Base-by-base conservation (phyloP, 192 early-diverging fungal genomes). In the Chytriomyces sp. region DNA sequence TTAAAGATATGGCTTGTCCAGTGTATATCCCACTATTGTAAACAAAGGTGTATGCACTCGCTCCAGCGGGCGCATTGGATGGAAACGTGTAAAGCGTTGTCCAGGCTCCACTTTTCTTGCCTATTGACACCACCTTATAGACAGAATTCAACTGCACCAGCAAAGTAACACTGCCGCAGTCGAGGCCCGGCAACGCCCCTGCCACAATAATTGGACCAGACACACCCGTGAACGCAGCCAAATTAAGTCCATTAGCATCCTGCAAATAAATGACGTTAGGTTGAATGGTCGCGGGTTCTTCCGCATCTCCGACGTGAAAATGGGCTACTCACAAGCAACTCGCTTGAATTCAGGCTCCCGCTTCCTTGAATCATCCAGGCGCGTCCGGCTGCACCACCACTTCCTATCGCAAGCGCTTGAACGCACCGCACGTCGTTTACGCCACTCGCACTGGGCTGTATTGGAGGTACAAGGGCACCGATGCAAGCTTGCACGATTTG, bases 361-460 rank as follows among this genome's bases (percentile, higher is more conserved):
- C 2, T 37, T 8, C 65, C 65, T 37, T 68, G 52, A 22, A 68
- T 34, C 6, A 68, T 10, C 65, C 65, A 68, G 34, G 52, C 65
- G 2, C 52, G n/a, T 34, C 65, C 65, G 19, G 34, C 49, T 34
- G 14, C 36, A 17, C 26, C 7, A 5, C 44, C 52, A 10, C 26
- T n/a, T 7, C 65, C 65, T 17, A 68, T 10, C 12, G 65, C 65
- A 33, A 68, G 10, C 14, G 65, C 65, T 3, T 52, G 65, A 8
- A 22, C 5, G 39, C 65, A 68, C 10, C 17, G 7, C 7, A 56
- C 28, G 14, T 68, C 65, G 2, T 56, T 12, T 2, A 17, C 17
- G 44, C 14, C 44, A 55, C 25, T 55, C 22, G 44, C 19, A 0
- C 52, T 10, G 12, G 8, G 30, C 36, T 68, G 65, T 36, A 55